Evolutionary conservation across 106 monocot genomes (phyloP).

Genomic region (Vanilla planifolia): DNA sequence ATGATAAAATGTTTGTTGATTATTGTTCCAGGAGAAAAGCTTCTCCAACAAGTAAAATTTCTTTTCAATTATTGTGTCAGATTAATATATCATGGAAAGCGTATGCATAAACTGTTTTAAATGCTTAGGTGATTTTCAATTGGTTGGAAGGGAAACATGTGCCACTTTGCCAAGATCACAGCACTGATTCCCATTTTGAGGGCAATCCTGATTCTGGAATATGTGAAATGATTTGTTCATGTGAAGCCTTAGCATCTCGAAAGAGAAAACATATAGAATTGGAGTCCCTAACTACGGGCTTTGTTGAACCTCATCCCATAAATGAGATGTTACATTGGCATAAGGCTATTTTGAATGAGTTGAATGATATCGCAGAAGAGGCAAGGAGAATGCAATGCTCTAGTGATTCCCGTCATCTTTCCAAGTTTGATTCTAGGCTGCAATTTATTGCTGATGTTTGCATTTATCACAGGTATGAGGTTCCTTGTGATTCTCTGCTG

Average conservation of each 20-base stretch:
- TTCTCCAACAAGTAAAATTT: constrained; percentile 74
- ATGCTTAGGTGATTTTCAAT: constrained; percentile 29
- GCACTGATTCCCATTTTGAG: constrained; percentile 4
- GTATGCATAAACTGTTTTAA: background rate
- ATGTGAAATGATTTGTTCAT: constrained; percentile 11
- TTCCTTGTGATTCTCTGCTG: too few species aligned
- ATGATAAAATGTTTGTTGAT: constrained; percentile 73
- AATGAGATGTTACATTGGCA: constrained; percentile 95
- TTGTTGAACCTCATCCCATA: constrained; percentile 48
- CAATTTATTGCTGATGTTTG: constrained; percentile 96
- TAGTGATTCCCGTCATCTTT: constrained; percentile 67
- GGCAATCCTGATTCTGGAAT: constrained; percentile 8
- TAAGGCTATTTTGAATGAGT: constrained; percentile 77
- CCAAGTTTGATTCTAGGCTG: constrained; percentile 65
- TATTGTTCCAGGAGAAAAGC: constrained; percentile 79
- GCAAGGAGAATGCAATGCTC: constrained; percentile 81
- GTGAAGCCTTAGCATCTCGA: constrained; percentile 30
- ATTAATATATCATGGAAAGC: too few species aligned
- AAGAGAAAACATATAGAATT: constrained; percentile 65
- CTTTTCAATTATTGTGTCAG: constrained; percentile 1
- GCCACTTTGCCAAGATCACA: background rate
- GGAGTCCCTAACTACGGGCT: constrained; percentile 14
- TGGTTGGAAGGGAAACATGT: constrained; percentile 72
- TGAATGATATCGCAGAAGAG: constrained; percentile 74
- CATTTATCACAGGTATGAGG: constrained; percentile 82